Evolutionary conservation across 2,329 filamentous ascomycete species (phyloP).

Genomic region (Chaetomium sp.): DNA sequence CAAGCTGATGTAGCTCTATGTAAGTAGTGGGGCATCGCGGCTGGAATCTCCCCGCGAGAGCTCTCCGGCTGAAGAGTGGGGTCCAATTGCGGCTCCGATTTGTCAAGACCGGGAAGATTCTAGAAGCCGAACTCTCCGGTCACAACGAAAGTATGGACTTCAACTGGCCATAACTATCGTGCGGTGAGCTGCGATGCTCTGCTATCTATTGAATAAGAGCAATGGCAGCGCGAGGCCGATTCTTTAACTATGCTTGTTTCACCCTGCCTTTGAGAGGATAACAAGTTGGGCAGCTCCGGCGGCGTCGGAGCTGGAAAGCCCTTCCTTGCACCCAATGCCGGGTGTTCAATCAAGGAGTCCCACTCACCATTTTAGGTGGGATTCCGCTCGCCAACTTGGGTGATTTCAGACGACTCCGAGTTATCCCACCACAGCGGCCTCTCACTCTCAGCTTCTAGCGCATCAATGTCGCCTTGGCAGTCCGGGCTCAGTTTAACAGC

Average conservation of each 20-base stretch:
- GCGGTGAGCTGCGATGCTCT: not conserved
- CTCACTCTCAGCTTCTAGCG: too few relatives aligned
- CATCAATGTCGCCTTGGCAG: not conserved
- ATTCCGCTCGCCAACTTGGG: too few relatives aligned
- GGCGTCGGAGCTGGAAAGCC: too few relatives aligned
- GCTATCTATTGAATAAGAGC: not conserved
- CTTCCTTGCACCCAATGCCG: not conserved
- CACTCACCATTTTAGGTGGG: not conserved
- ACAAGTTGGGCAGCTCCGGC: too few relatives aligned
- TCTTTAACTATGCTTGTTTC: not conserved
- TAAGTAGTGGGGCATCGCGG: not conserved
- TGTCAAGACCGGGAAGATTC: conserved; percentile 31
- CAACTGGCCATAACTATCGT: too few relatives aligned
- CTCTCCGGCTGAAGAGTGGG: not conserved
- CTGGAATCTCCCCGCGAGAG: not conserved
- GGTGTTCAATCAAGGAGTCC: not conserved
- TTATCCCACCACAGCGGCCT: not conserved
- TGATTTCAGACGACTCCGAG: not conserved
- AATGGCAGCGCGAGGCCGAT: not conserved
- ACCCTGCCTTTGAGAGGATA: not conserved
- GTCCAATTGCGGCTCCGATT: conserved; percentile 19
- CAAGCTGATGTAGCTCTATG: not conserved
- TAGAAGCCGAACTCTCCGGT: conserved; percentile 20
- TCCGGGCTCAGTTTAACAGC: not conserved
- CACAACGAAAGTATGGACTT: too few relatives aligned